Percentiles rank a stretch among this genome's conserved stretches.
phyloP scores from a whole-genome alignment of 73 alveolate species.

The Stentor roeselii region DNA sequence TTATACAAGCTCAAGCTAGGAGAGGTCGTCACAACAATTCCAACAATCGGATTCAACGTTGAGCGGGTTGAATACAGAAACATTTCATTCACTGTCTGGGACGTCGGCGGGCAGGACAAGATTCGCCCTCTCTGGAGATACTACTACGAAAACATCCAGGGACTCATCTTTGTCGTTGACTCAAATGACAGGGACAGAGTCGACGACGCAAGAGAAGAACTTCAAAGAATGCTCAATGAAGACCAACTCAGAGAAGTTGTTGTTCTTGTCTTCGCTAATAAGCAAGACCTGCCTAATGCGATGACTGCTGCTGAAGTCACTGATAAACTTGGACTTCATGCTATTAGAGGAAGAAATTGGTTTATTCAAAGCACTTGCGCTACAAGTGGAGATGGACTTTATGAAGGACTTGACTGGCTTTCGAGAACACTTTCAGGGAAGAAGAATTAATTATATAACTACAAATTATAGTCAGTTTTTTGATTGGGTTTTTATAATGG shows the following conservation, averaged over 20 bases:
- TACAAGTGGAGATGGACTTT: slow-evolving; percentile 91
- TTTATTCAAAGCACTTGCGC: slow-evolving; percentile 79
- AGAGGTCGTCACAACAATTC: slow-evolving; percentile 88
- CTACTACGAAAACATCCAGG: slow-evolving; percentile 85
- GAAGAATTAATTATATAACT: too few species aligned
- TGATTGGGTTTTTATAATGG: too few species aligned
- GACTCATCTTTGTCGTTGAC: slow-evolving; percentile 91
- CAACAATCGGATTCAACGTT: slow-evolving; percentile 93
- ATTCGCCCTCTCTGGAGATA: slow-evolving; percentile 92
- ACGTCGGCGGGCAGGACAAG: slow-evolving; percentile 96
- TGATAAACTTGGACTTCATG: slow-evolving; percentile 71
- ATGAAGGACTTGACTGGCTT: slow-evolving; percentile 91
- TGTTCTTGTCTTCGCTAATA: slow-evolving; percentile 87
- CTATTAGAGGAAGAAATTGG: slow-evolving; percentile 57
- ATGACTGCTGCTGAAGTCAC: slow-evolving; percentile 75
- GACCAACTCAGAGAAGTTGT: slow-evolving; percentile 81
- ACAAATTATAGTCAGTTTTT: too few species aligned
- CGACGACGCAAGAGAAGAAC: slow-evolving; percentile 85
- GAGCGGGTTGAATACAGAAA: slow-evolving; percentile 90
- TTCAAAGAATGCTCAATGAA: slow-evolving; percentile 74
- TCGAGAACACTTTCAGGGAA: slow-evolving; percentile 35
- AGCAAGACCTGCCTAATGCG: slow-evolving; percentile 87
- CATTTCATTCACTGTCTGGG: slow-evolving; percentile 87
- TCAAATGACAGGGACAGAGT: slow-evolving; percentile 85
- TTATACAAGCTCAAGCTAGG: slow-evolving; percentile 86